Conservation (phyloP, 345 rosid species). For the Noccaea bulbosa region DNA sequence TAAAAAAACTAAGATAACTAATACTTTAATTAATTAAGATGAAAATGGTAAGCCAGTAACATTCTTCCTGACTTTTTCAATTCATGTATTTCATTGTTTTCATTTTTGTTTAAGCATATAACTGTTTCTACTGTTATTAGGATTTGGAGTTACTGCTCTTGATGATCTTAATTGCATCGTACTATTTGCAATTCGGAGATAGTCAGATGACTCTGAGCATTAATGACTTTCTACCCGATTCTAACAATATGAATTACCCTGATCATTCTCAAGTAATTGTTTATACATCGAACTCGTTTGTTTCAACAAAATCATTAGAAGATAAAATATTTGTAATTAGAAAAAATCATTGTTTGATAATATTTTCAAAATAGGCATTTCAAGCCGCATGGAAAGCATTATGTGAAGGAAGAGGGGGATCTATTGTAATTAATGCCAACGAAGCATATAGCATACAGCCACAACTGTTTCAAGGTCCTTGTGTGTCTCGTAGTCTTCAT, state of each 20-base stretch:
- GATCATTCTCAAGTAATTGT: constrained; percentile 26
- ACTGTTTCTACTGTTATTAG: constrained; percentile 1
- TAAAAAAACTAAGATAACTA: background rate
- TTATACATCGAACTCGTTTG: background rate
- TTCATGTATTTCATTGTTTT: background rate
- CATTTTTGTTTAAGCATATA: background rate
- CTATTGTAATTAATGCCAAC: background rate
- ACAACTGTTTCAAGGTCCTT: constrained; percentile 26
- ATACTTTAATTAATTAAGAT: background rate
- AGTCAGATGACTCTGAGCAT: constrained; percentile 10
- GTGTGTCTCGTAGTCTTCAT: constrained; percentile 17
- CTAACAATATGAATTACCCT: background rate
- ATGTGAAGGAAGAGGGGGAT: background rate
- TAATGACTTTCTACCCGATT: constrained; percentile 5
- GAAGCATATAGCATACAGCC: constrained; percentile 21
- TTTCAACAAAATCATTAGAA: background rate
- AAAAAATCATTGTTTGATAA: background rate
- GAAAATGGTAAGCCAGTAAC: constrained; percentile 27
- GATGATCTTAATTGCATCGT: constrained; percentile 14
- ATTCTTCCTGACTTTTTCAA: background rate
- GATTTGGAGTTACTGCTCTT: constrained; percentile 7
- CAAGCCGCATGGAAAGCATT: constrained; percentile 29
- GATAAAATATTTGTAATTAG: background rate
- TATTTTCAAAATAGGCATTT: constrained; percentile 13
- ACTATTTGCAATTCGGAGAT: constrained; percentile 20